Conservation (phyloP, 2,329 filamentous ascomycete genomes). For the Nigrospora osmanthi region DNA sequence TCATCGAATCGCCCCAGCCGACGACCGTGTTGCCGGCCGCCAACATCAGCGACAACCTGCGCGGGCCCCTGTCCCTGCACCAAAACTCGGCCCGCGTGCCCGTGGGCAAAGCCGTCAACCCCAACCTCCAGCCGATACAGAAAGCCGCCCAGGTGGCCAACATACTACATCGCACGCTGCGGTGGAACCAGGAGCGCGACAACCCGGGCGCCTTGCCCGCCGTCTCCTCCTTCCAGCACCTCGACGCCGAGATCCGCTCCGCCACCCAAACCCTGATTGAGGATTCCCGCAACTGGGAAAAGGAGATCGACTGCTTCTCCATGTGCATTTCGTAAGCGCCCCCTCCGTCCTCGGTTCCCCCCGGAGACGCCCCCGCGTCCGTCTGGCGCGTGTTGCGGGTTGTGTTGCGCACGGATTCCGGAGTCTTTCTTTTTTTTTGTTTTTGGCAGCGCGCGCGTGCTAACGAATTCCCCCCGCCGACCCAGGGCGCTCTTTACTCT, state of each 20-base stretch:
- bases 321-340: conserved; percentile 1
- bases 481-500: neutral
- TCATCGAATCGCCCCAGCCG: conserved; percentile 1
- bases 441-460: too few species aligned
- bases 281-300: conserved; percentile 1
- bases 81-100: neutral
- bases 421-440: too few species aligned
- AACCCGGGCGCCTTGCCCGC: neutral
- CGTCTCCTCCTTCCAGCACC: neutral
- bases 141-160: conserved; percentile 1
- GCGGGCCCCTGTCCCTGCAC: neutral
- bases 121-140: neutral
- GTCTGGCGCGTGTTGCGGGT: too few species aligned
- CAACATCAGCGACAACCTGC: neutral
- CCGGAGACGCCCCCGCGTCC: too few species aligned
- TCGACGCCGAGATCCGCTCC: neutral
- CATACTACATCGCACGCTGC: neutral
- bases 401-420: too few species aligned
- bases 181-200: neutral
- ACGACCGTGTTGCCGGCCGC: neutral
- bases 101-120: neutral
- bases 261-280: conserved; percentile 1
- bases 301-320: conserved; percentile 2
- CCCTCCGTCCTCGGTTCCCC: neutral
- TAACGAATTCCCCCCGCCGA: neutral